Conservation (phyloP, 2,329 filamentous ascomycete species). For the Diaporthe sp. region DNA sequence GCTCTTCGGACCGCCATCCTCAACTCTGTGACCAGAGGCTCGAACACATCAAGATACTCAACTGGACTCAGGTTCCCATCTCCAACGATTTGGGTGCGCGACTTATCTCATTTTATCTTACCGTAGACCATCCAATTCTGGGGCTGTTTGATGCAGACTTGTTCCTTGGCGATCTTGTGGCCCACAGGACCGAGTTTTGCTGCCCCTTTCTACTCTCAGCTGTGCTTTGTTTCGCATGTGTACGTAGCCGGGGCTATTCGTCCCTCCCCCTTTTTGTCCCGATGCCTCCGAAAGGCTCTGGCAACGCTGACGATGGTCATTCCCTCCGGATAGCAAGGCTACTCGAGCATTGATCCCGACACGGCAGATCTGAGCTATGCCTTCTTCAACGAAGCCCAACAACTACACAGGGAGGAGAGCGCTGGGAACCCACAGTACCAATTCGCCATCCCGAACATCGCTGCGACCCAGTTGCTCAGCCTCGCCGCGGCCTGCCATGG, state of each 20-base stretch:
- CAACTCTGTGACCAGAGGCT: conserved; percentile 34
- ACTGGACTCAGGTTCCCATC: conserved; percentile 35
- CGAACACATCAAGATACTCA: conserved; percentile 21
- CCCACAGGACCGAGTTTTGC: too few species aligned
- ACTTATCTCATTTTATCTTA: conserved; percentile 35
- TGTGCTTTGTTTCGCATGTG: conserved; percentile 36
- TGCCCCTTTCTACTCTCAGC: conserved; percentile 35
- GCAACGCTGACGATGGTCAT: neutral
- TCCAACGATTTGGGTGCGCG: conserved; percentile 32
- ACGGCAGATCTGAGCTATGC: conserved; percentile 16
- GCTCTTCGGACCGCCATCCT: neutral
- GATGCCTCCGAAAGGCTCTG: neutral
- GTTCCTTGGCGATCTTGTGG: conserved; percentile 36
- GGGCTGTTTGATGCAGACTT: conserved; percentile 38
- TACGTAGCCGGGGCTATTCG: neutral
- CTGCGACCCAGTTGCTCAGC: too few species aligned
- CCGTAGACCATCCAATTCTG: conserved; percentile 33
- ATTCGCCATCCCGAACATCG: conserved; percentile 27
- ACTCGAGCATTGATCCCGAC: conserved; percentile 25
- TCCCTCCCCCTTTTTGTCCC: neutral
- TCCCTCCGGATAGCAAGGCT: conserved; percentile 16
- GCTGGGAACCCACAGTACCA: conserved; percentile 21
- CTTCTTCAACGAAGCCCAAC: conserved; percentile 30
- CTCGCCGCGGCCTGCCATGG: conserved; percentile 27
- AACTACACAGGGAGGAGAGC: conserved; percentile 26